phyloP scores from a whole-genome alignment of 176 grass and related monocot species.

The Oropetium thomaeum region DNA sequence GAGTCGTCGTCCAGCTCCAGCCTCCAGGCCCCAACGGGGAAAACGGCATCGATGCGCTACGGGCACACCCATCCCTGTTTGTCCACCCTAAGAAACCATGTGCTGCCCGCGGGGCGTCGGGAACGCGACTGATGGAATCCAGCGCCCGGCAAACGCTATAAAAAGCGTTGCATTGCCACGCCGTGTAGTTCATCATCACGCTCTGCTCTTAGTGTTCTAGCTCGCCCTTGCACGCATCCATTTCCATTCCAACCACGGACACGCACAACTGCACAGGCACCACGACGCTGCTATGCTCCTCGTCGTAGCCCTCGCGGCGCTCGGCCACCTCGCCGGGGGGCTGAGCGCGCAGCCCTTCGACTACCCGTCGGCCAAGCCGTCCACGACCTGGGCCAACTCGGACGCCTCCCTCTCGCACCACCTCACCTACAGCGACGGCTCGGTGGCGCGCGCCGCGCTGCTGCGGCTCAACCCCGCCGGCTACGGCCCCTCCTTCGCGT shows the following conservation, averaged over 20 bases:
- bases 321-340: background rate
- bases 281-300: background rate
- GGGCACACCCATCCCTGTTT: background rate
- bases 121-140: background rate
- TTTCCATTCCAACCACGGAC: too few relatives aligned
- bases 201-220: too few relatives aligned
- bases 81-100: background rate
- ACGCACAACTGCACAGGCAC: background rate
- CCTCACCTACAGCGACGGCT: constrained; percentile 34
- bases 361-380: constrained; percentile 22
- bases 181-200: background rate
- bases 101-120: background rate
- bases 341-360: constrained; percentile 13
- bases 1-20: too few relatives aligned
- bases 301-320: background rate
- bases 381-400: constrained; percentile 36
- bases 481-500: constrained; percentile 41
- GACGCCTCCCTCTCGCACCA: constrained; percentile 30
- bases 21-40: too few relatives aligned
- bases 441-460: constrained; percentile 36
- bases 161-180: background rate
- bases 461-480: constrained; percentile 40
- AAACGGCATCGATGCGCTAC: background rate
- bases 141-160: background rate
- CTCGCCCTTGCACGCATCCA: too few relatives aligned